A percentile compares a stretch with the other conserved stretches of the same genome.
phyloP scores from a whole-genome alignment of 2,329 filamentous ascomycete genomes.

The Ophiocordyceps camponoti-floridani region DNA sequence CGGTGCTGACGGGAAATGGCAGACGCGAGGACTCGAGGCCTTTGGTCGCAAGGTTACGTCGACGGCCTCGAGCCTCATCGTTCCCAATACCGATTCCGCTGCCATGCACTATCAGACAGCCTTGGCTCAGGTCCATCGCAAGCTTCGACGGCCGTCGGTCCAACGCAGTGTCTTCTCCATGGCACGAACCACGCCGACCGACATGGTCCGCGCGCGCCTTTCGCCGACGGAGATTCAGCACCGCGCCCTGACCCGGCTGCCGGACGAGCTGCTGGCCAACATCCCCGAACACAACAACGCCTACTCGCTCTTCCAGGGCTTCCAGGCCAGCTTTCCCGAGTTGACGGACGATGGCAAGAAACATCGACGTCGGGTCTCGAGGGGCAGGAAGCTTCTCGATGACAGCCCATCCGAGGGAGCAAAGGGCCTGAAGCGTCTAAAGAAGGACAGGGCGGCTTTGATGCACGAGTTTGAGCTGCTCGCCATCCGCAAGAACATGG shows the following conservation, averaged over 20 bases:
- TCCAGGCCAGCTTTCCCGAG: slow-evolving; percentile 73
- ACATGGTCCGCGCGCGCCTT: slow-evolving; percentile 80
- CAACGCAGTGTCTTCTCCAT: slow-evolving; percentile 87
- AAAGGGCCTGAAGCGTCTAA: slow-evolving; percentile 53
- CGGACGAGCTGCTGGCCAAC: slow-evolving; percentile 77
- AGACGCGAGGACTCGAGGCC: slow-evolving; percentile 79
- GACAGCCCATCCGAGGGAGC: slow-evolving; percentile 44
- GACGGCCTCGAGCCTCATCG: slow-evolving; percentile 81
- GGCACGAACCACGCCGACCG: slow-evolving; percentile 78
- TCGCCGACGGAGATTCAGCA: slow-evolving; percentile 88
- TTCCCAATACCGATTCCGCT: slow-evolving; percentile 34
- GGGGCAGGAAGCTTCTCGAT: slow-evolving; percentile 58
- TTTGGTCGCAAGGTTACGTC: slow-evolving; percentile 91
- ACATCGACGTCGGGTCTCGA: slow-evolving; percentile 50
- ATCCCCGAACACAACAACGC: slow-evolving; percentile 73
- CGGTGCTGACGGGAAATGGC: slow-evolving; percentile 1
- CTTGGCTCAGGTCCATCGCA: slow-evolving; percentile 76
- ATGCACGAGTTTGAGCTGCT: slow-evolving; percentile 83
- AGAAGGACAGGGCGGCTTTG: slow-evolving; percentile 62
- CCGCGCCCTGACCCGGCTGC: slow-evolving; percentile 70
- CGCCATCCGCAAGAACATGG: slow-evolving; percentile 90
- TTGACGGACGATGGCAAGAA: slow-evolving; percentile 52
- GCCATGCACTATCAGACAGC: slow-evolving; percentile 66
- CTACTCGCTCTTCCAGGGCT: slow-evolving; percentile 93
- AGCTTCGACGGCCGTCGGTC: slow-evolving; percentile 65